A percentile compares a stretch with the other conserved stretches of the same genome.
Evolutionary conservation across 768 basidiomycete genomes (phyloP).

Genomic region (Russula brevipes): DNA sequence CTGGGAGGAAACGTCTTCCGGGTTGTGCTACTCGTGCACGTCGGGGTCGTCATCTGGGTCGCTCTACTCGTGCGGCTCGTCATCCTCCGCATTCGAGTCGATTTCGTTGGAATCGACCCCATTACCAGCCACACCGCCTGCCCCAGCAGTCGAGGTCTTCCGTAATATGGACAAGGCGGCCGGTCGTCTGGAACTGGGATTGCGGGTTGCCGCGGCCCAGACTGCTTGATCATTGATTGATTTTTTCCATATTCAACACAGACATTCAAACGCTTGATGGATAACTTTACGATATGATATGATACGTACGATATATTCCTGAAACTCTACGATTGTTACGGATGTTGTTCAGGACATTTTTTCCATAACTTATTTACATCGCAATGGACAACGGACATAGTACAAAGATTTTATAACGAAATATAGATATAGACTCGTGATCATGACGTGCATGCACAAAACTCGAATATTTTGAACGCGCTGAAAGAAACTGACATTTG

Average conservation of each 20-base stretch:
- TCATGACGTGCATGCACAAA: no score
- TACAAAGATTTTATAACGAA: no score
- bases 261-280: neutral
- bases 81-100: conserved; percentile 3
- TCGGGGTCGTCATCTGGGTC: neutral
- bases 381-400: neutral
- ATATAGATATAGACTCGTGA: neutral
- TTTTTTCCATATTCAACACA: neutral
- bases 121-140: conserved; percentile 7
- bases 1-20: neutral
- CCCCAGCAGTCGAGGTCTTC: neutral
- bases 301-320: neutral
- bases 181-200: neutral
- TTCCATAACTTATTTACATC: neutral
- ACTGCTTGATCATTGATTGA: neutral
- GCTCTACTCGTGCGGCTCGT: neutral
- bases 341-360: neutral
- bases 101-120: neutral
- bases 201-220: neutral
- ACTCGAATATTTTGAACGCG: no score
- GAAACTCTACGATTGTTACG: neutral
- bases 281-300: conserved; percentile 6
- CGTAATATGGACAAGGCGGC: neutral
- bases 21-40: neutral
- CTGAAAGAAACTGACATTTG: no score